Base-by-base conservation (phyloP, 2,329 filamentous ascomycete species). In the Tricladium varicosporioides region DNA sequence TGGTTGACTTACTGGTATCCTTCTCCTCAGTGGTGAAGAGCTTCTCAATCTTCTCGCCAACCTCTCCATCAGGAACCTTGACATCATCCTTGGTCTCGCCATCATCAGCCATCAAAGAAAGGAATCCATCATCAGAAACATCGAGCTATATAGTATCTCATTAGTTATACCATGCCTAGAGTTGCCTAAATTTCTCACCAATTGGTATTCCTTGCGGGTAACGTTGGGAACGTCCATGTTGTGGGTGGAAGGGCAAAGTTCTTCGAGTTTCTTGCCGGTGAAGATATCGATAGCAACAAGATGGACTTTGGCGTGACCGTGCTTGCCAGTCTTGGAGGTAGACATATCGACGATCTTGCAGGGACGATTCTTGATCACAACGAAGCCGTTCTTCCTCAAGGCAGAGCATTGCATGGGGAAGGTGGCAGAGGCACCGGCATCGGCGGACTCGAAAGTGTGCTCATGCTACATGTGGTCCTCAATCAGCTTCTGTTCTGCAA, bases 301-400 rank as follows among this genome's bases (percentile, higher is more conserved):
- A 82, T 99, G 93, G 77, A 99, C 94, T 88, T 99, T 99, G 81
- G 94, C 94, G 90, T 99, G 95, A 79, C 94, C 94, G 89, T 99
- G 94, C 91, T 99, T 99, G 81, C 94, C 94, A 70, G 94, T 99
- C 92, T 99, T 99, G 78, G 94, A 99, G 83, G 94, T 99, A 70
- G 92, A 96, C 95, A 99, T 99, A 75, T 99, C 94, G 78, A 97
- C 91, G 73, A 99, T 99, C 90, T 97, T 99, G 92, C 94, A 99
- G 72, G 94, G 95, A 72, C 94, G 94, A 80, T 84, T 81, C 88
- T 99, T 99, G 83, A 99, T 97, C 77, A 93, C 88, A 78, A 99
- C 94, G 85, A 89, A 88, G 69, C 94, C 93, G 88, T 95, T 96
- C 92, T 99, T 97, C 77, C 94, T 89, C 84, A 99, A 86, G 73